phyloP scores from a whole-genome alignment of 164 flowering plant species.

The Stephania japonica region DNA sequence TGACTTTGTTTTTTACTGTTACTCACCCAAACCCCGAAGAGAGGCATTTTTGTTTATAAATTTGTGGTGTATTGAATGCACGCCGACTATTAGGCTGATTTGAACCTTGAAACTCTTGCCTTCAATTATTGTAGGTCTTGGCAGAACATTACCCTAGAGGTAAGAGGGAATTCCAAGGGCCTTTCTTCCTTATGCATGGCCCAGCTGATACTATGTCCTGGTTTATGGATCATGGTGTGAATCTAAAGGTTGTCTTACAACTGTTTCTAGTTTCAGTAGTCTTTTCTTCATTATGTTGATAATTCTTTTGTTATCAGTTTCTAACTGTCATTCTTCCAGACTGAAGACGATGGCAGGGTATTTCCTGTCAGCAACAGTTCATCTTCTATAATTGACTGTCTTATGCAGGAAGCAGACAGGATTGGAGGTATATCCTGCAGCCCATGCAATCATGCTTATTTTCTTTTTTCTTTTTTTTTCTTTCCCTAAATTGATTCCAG shows the following conservation, averaged over 20 bases:
- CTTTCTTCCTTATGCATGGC: conserved; percentile 76
- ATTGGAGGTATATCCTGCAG: conserved; percentile 53
- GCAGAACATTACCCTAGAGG: conserved; percentile 93
- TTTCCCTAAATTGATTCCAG: neutral
- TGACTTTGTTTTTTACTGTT: neutral
- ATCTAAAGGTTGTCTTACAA: conserved; percentile 58
- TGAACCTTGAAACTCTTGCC: neutral
- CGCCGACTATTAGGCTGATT: conserved; percentile 1
- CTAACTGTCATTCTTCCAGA: conserved; percentile 28
- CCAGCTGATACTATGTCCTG: conserved; percentile 93
- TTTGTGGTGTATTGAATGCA: neutral
- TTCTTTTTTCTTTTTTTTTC: neutral
- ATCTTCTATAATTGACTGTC: conserved; percentile 82
- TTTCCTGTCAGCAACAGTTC: conserved; percentile 86
- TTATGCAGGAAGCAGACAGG: conserved; percentile 54
- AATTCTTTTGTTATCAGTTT: neutral
- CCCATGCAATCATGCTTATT: neutral
- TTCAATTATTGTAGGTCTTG: conserved; percentile 41
- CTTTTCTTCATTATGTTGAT: conserved; percentile 5
- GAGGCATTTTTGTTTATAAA: neutral
- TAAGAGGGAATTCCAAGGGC: conserved; percentile 71
- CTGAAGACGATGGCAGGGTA: conserved; percentile 92
- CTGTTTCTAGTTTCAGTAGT: conserved; percentile 7
- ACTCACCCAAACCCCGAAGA: neutral
- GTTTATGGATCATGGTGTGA: conserved; percentile 83